Evolutionary conservation across 2,329 filamentous ascomycete species (phyloP), one percentile per base, ranked within the genome.

Genomic region (Pseudonectria foliicola): DNA sequence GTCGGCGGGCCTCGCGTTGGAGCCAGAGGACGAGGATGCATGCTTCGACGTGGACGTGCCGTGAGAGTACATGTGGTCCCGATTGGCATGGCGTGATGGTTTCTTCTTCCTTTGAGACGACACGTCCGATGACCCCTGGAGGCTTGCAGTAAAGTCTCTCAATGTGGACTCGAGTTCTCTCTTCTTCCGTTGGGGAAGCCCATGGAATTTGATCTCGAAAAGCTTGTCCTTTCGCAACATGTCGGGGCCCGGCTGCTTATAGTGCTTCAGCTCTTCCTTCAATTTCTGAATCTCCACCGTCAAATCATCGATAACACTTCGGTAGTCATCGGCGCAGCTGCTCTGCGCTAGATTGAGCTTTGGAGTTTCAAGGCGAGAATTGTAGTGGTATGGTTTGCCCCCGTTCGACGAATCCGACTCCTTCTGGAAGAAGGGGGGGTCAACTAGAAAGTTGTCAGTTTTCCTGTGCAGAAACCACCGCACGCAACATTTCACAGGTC

Each of bases 281-380:
- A 93, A 58, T 33, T 77, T 80, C 55, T 86, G 85, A 54, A 92
- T 93, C 53, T 88, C 82, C 16, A 94, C 67, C 0, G 86, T 94
- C 39, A 94, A 60, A 54, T 94, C 87, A 50, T 94, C 86, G 31
- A 94, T 93, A 12, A 94, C 85, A 45, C 82, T 82, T 30, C 86
- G 72, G 40, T 79, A 89, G 37, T 89, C 85, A 37, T 85, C 84
- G 18, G 75, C 77, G 33, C 79, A 81, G 52, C 76, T 85, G 52
- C 62, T 75, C 13, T 59, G 73, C 3, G 62, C 61, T 25, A 54
- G 38, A 0, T 52, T 49, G 4, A 59, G 58, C 7, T 56, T 58
- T 0, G 61, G 45, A 0, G 48, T 55, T 3, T 27, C 47, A 13
- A 41, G 48, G 31, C 42, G 42, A 23, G 53, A 40, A 44, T 45